Evolutionary conservation across 768 basidiomycete genomes (phyloP).

Genomic region (Gloeopeniophorella convolvens): DNA sequence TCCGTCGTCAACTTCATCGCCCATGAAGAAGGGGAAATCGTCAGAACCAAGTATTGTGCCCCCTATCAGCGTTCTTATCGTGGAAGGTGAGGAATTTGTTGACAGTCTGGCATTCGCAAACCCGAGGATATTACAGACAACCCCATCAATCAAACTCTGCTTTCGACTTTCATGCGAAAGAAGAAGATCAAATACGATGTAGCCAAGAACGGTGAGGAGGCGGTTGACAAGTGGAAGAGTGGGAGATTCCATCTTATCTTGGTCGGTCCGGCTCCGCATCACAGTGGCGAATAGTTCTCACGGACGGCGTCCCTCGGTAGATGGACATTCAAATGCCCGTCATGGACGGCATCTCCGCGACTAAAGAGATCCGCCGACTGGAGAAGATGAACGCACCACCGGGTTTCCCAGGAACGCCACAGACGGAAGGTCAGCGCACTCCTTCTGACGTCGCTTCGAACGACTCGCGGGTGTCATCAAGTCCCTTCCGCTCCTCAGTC

Average conservation of each 20-base stretch:
- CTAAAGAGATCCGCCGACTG: slow-evolving; percentile 86
- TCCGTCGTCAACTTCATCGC: slow-evolving; percentile 25
- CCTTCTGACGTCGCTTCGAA: slow-evolving; percentile 47
- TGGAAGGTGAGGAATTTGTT: slow-evolving; percentile 66
- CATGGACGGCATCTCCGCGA: slow-evolving; percentile 97
- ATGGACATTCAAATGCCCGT: slow-evolving; percentile 99
- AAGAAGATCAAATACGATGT: slow-evolving; percentile 94
- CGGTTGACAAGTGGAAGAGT: slow-evolving; percentile 89
- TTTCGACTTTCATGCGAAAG: slow-evolving; percentile 95
- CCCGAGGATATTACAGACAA: slow-evolving; percentile 57
- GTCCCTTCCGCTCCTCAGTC: slow-evolving; percentile 85
- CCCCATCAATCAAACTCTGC: slow-evolving; percentile 95
- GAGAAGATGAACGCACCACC: slow-evolving; percentile 64
- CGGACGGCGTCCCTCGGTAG: slow-evolving; percentile 37
- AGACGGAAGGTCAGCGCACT: slow-evolving; percentile 46
- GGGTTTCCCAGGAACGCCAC: slow-evolving; percentile 64
- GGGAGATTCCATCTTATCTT: slow-evolving; percentile 94
- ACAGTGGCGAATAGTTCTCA: background rate
- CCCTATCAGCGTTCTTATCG: slow-evolving; percentile 96
- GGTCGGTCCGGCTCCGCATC: slow-evolving; percentile 42
- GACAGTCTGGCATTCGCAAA: background rate
- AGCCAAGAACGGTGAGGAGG: slow-evolving; percentile 92
- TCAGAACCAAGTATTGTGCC: slow-evolving; percentile 76
- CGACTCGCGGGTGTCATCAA: slow-evolving; percentile 43
- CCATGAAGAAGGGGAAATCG: slow-evolving; percentile 43